Conservation (phyloP, 2,329 filamentous ascomycete genomes). For the Fusarium praegraminearum region DNA sequence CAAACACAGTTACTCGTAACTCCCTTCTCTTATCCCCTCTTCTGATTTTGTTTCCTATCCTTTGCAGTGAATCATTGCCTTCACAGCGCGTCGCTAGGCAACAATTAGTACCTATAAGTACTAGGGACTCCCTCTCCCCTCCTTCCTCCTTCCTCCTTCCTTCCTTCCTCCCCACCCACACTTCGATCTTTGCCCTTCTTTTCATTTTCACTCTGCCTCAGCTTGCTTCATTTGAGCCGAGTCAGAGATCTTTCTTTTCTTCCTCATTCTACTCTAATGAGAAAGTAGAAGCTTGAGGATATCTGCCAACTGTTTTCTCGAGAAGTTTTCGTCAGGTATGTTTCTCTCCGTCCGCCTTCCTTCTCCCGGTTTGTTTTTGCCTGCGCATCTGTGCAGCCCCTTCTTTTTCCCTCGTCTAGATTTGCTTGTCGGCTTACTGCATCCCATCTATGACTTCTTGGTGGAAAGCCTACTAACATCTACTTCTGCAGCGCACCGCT, state of each 20-base stretch:
- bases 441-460: no score
- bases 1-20: neutral
- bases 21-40: neutral
- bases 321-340: constrained; percentile 19
- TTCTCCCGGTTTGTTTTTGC: neutral
- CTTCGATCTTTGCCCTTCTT: neutral
- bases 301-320: constrained; percentile 15
- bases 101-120: constrained; percentile 9
- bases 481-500: neutral
- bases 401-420: neutral
- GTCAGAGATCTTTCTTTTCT: neutral
- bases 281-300: constrained; percentile 35
- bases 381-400: neutral
- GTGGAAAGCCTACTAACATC: neutral
- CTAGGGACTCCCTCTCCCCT: constrained; percentile 8
- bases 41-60: neutral
- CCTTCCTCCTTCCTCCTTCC: neutral
- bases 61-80: constrained; percentile 17
- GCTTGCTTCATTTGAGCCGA: constrained; percentile 1
- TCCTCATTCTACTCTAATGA: constrained; percentile 6
- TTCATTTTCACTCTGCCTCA: neutral
- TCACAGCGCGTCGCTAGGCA: constrained; percentile 7
- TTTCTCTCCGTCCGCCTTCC: neutral
- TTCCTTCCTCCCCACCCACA: constrained; percentile 8
- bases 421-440: neutral